Conservation (phyloP, 306 rosid species). For the Alnus rubra region DNA sequence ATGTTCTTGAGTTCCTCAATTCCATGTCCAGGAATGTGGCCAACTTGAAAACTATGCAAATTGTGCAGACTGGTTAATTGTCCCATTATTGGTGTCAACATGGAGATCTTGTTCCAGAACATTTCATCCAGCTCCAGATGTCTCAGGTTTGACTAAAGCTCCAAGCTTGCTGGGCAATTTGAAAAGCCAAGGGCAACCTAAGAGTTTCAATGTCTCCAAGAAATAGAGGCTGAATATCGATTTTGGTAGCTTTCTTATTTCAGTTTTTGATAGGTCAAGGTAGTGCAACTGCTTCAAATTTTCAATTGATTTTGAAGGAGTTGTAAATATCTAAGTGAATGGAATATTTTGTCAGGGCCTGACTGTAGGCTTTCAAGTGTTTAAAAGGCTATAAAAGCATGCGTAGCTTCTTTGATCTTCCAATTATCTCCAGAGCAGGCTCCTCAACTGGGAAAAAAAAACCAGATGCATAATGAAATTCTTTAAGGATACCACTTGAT, state of each 20-base stretch:
- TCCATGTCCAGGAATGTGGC: conserved; percentile 6
- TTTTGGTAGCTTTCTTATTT: conserved; percentile 15
- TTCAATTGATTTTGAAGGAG: conserved; percentile 15
- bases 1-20: conserved; percentile 25
- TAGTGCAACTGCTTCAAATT: conserved; percentile 22
- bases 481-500: too few relatives aligned
- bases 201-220: conserved; percentile 26
- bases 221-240: conserved; percentile 19
- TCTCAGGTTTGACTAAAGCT: conserved; percentile 7
- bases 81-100: conserved; percentile 10
- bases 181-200: conserved; percentile 17
- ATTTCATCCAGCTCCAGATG: conserved; percentile 29
- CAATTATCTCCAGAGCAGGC: not conserved
- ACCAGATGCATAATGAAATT: conserved; percentile 4
- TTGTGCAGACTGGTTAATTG: conserved; percentile 16
- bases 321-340: conserved; percentile 4
- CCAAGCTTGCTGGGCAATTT: conserved; percentile 17
- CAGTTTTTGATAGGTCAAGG: conserved; percentile 23
- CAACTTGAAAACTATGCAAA: conserved; percentile 22
- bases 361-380: conserved; percentile 8
- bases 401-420: conserved; percentile 7
- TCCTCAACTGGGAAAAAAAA: not conserved
- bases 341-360: not conserved
- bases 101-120: conserved; percentile 12
- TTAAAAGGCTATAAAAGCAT: conserved; percentile 9